phyloP scores from a whole-genome alignment of 179 eudicot genomes.

The Sideroxylon spinosum region DNA sequence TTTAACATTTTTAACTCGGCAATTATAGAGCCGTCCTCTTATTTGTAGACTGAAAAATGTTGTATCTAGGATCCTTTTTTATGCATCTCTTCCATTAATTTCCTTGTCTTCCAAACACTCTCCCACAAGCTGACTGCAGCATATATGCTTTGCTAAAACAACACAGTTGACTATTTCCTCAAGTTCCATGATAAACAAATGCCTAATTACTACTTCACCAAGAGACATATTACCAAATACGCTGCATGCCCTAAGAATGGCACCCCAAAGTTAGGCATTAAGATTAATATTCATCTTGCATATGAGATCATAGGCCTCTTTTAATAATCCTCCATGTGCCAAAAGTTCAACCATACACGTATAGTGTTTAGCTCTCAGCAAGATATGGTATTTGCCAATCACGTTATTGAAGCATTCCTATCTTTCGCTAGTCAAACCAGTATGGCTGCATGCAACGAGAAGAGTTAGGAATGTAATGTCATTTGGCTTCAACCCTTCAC shows the following conservation, averaged over 20 bases:
- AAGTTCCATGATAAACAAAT: constrained; percentile 37
- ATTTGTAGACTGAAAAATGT: constrained; percentile 26
- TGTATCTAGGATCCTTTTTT: constrained; percentile 47
- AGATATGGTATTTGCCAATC: constrained; percentile 46
- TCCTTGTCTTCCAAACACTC: constrained; percentile 32
- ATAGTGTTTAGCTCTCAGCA: constrained; percentile 53
- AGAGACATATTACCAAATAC: constrained; percentile 37
- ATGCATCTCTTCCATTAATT: constrained; percentile 30
- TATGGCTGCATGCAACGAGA: constrained; percentile 66
- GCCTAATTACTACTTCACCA: constrained; percentile 45
- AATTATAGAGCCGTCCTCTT: constrained; percentile 14
- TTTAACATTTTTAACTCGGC: constrained; percentile 6
- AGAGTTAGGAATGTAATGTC: constrained; percentile 60
- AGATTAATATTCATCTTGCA: constrained; percentile 40
- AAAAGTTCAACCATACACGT: constrained; percentile 62
- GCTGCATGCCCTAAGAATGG: constrained; percentile 64
- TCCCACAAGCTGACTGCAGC: constrained; percentile 60
- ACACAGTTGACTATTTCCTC: constrained; percentile 43
- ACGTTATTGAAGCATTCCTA: constrained; percentile 45
- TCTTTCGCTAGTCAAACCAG: constrained; percentile 48
- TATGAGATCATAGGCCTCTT: constrained; percentile 46
- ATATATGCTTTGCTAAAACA: constrained; percentile 50
- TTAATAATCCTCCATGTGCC: constrained; percentile 55
- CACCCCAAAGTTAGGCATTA: constrained; percentile 46
- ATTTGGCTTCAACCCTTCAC: constrained; percentile 57